Base-by-base conservation (phyloP, 192 early-diverging fungal species). In the Podila epicladia region DNA sequence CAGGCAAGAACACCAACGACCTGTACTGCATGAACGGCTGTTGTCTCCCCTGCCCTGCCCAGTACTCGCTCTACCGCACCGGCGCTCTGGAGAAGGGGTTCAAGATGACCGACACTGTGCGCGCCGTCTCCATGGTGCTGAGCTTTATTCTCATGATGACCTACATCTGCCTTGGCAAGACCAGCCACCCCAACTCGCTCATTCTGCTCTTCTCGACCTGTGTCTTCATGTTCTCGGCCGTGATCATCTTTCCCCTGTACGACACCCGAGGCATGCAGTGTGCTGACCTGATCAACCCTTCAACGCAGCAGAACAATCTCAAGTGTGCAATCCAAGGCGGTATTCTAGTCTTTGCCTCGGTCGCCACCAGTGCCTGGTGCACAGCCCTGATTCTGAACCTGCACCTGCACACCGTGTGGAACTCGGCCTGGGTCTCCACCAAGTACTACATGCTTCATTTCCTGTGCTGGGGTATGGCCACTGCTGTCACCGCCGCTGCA, bases 391-490 rank as follows among this genome's bases (percentile, higher is more conserved):
- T 89, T 60, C 55, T 86, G 12, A 75, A 85, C 58, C 48, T 88
- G n/a, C 87, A 88, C 58, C 19, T 89, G 2, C 85, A 89, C 67
- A 87, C 86, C 4, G 88, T 89, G 24, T 89, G 88, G 88, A 87
- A 87, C 60, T 84, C 82, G 5, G 84, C 84, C 29, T 84, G 84
- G 65, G 80, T 87, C 31, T 37, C 72, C 17, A 78, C 76, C 12
- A 83, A 83, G 65, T 86, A 87, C 59, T 53, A 73, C 45, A 63
- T 72, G n/a, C 45, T 87, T 3, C 66, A 89, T 53, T 32, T 82
- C 31, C 19, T 87, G 31, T 86, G 88, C 63, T 89, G 88, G 88
- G 88, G 86, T 22, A 73, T 70, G 35, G 74, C 86, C 32, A 12
- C 55, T 13, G 61, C 71, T 13, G 64, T 87, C 28, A 84, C 85